Evolutionary conservation across 805 yeast species (phyloP).

Genomic region (Saturnispora diversa): DNA sequence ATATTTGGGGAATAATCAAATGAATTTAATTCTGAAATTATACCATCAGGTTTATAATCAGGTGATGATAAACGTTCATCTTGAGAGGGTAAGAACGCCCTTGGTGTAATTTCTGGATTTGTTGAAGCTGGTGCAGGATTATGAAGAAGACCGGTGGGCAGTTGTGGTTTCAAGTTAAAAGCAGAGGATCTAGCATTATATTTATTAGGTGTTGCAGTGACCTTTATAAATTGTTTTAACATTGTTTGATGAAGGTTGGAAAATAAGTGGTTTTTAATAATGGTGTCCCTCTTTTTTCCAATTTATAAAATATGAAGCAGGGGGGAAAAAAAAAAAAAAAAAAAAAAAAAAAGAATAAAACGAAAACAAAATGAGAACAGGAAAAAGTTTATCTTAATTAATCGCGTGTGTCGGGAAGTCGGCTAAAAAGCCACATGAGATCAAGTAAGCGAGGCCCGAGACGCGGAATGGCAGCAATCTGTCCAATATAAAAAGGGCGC

Average conservation of each 20-base stretch:
- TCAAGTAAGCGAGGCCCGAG: neutral
- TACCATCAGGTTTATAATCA: constrained; percentile 24
- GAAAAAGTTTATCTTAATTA: no score
- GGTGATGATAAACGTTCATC: constrained; percentile 26
- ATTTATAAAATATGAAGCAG: neutral
- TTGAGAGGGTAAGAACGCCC: constrained; percentile 27
- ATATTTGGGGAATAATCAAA: constrained; percentile 25
- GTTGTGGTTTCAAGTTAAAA: constrained; percentile 28
- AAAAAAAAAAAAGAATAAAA: no score
- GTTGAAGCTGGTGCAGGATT: constrained; percentile 32
- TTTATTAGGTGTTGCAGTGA: constrained; percentile 31
- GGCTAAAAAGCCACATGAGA: no score
- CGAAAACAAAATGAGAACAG: no score
- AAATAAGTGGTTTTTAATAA: no score
- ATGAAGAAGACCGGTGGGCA: constrained; percentile 29
- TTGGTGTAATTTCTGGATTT: constrained; percentile 29
- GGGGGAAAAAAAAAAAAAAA: neutral
- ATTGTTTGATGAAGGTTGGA: neutral
- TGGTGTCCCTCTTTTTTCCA: no score
- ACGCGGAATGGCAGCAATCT: no score
- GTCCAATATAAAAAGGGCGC: no score
- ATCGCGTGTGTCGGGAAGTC: no score
- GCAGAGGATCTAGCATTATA: constrained; percentile 31
- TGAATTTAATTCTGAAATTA: neutral
- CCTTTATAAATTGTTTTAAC: constrained; percentile 12